A percentile compares a stretch with the other conserved stretches of the same genome.
Conservation (phyloP, 768 basidiomycete species). For the Amyloporia xantha region DNA sequence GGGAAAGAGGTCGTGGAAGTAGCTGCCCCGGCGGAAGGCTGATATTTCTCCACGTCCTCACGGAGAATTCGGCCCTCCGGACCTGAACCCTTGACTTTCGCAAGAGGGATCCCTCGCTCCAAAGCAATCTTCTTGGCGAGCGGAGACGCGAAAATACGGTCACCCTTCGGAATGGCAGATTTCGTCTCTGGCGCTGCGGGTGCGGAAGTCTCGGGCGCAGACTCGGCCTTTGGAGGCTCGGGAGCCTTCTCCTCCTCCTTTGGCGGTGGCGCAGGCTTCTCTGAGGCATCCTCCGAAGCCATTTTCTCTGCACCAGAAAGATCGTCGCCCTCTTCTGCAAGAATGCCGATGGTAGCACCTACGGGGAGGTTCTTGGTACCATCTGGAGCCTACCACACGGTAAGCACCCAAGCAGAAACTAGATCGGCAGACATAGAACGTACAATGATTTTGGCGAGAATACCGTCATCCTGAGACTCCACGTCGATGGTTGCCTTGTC, state of each 20-base stretch:
- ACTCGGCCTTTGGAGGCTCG: conserved; percentile 36
- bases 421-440: conserved; percentile 23
- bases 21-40: conserved; percentile 41
- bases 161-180: conserved; percentile 54
- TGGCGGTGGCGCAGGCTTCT: conserved; percentile 30
- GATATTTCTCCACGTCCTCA: conserved; percentile 90
- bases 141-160: conserved; percentile 91
- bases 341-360: conserved; percentile 83
- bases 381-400: conserved; percentile 52
- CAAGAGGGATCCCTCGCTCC: conserved; percentile 86
- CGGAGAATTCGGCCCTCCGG: conserved; percentile 92
- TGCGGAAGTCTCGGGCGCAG: conserved; percentile 29
- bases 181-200: conserved; percentile 36
- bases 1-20: conserved; percentile 33
- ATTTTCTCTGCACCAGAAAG: conserved; percentile 73
- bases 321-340: conserved; percentile 95
- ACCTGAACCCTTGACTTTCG: conserved; percentile 87
- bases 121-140: conserved; percentile 96
- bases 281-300: conserved; percentile 54
- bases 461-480: conserved; percentile 96
- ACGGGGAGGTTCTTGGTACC: conserved; percentile 86
- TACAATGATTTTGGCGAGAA: conserved; percentile 95
- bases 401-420: background rate
- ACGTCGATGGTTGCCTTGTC: conserved; percentile 99
- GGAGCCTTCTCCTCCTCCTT: conserved; percentile 32